phyloP scores from a whole-genome alignment of 1,284 basidiomycete species.

The Puccinia triticina region DNA sequence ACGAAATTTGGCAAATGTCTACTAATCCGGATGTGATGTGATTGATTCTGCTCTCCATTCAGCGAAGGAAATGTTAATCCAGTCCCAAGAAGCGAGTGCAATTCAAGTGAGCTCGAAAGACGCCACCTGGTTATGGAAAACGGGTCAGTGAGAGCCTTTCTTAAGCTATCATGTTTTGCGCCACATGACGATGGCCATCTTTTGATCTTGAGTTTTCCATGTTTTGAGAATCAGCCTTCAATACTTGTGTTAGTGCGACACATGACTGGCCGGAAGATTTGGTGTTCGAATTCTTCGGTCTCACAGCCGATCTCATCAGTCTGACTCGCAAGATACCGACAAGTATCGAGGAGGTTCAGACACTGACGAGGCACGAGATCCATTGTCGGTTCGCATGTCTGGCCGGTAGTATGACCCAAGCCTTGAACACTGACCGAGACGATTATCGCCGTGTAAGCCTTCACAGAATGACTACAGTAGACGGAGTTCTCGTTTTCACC shows the following conservation, averaged over 20 bases:
- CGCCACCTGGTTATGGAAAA: conserved; percentile 52
- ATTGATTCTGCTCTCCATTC: neutral
- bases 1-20: neutral
- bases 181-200: too few species aligned
- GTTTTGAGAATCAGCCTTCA: conserved; percentile 34
- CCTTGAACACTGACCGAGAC: conserved; percentile 14
- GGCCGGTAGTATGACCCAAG: conserved; percentile 39
- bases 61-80: conserved; percentile 41
- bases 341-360: conserved; percentile 33
- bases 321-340: conserved; percentile 47
- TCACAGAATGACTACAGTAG: neutral
- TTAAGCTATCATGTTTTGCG: neutral
- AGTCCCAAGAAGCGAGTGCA: conserved; percentile 7
- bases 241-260: conserved; percentile 41
- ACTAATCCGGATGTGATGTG: neutral
- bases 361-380: conserved; percentile 39
- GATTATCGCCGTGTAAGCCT: conserved; percentile 23
- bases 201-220: neutral
- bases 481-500: neutral
- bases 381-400: conserved; percentile 48
- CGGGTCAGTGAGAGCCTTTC: conserved; percentile 23
- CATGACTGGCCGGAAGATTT: conserved; percentile 39
- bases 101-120: conserved; percentile 35
- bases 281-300: conserved; percentile 44
- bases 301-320: conserved; percentile 45